A percentile compares a stretch with the other conserved stretches of the same genome.
These are phyloP conservation scores for Phytophthora hibernalis DNA, from an alignment of 352 stramenopile genomes.

Conservation along the genomic window DNA sequence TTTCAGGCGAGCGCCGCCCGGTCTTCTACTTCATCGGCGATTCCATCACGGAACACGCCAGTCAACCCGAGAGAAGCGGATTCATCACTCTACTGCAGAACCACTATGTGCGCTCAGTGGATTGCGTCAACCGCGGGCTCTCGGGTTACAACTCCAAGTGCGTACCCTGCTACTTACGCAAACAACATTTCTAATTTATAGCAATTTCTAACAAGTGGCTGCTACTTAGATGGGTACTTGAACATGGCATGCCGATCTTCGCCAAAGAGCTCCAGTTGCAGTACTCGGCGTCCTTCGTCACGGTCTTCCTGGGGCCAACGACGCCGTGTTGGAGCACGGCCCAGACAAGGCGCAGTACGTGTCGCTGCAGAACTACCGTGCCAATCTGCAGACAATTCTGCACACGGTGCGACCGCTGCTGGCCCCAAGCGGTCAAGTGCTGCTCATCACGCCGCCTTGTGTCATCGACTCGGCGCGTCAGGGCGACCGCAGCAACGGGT, in stretches of 20 bases:
- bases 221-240: constrained; percentile 44
- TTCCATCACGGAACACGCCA: constrained; percentile 67
- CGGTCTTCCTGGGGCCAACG: constrained; percentile 73
- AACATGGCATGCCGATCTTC: constrained; percentile 42
- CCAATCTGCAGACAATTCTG: constrained; percentile 52
- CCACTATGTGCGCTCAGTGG: constrained; percentile 58
- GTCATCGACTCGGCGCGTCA: constrained; percentile 48
- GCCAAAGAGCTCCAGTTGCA: constrained; percentile 41
- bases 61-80: constrained; percentile 41
- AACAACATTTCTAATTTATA: not conserved
- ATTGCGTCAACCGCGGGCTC: constrained; percentile 64
- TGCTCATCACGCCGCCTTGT: constrained; percentile 45
- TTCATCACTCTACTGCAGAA: constrained; percentile 57
- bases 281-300: constrained; percentile 48
- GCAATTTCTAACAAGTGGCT: not conserved
- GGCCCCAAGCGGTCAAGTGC: constrained; percentile 30
- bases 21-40: constrained; percentile 64
- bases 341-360: constrained; percentile 51
- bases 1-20: constrained; percentile 40
- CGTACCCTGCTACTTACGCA: not conserved
- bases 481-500: constrained; percentile 55
- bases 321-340: constrained; percentile 54
- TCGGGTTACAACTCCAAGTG: constrained; percentile 69
- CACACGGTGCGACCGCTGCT: constrained; percentile 30
- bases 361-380: constrained; percentile 47